Evolutionary conservation across 192 early-diverging fungal genomes (phyloP), one percentile per base, ranked within the genome.

Genomic region (Gryganskiella cystojenkinii): DNA sequence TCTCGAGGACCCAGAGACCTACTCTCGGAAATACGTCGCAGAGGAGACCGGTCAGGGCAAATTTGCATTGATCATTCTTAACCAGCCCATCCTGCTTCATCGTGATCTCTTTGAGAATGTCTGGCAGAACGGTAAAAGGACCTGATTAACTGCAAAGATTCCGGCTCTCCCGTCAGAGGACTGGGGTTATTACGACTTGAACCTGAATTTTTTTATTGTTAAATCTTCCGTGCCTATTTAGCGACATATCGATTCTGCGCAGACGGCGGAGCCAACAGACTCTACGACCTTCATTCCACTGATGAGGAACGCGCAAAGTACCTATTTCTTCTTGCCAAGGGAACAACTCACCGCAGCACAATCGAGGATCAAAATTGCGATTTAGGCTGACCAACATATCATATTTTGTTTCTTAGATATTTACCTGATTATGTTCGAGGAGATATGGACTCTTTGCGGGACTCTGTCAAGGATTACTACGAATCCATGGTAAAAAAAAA

Each of bases 231-330:
- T n/a, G n/a, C n/a, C n/a, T n/a, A n/a, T n/a, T 22, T 61, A 91
- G 90, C 91, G 37, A 56, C 71, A 4, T 79, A 82, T 20, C 65
- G 84, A 20, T 75, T 96, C 43, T 95, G 95, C 70, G 92, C 94
- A 0, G 97, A 98, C 59, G 97, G 97, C 19, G 97, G 95, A 11
- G 92, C 92, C 28, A 98, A 98, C 74, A 86, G 91, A 25, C 79
- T 98, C 27, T 95, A 90, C 56, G 89, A 93, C 52, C 55, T 86
- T 3, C 85, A 94, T 56, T 47, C 76, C n/a, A 67, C 70, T 3
- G 78, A 69, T 31, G 79, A 70, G 30, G 83, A 83, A 20, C 75
- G 84, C 43, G 40, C 20, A 52, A 63, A 63, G 88, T 87, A 72
- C 56, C 44, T 9, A 24, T n/a, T n/a, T n/a, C n/a, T n/a, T n/a